Base-by-base conservation (phyloP, 1,284 basidiomycete species). In the Ceratobasidium sp. region DNA sequence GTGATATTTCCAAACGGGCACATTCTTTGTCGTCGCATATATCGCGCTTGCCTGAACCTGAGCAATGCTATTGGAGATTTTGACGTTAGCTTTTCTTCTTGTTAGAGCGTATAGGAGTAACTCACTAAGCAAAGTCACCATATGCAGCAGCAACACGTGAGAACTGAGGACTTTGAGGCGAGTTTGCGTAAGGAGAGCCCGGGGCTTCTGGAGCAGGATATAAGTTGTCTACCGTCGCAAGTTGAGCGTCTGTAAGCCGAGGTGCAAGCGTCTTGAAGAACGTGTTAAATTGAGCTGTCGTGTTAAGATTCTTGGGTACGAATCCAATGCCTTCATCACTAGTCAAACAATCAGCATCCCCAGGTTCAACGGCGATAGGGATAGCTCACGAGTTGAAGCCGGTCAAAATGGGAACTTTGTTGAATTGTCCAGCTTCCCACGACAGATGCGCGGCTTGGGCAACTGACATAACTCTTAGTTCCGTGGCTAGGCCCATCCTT, bases 61-160 rank as follows among this genome's bases (percentile, higher is more conserved):
- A 46, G 73, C 61, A 33, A 75, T 75, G 23, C 73, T 75, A 44
- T 20, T 5, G 7, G 20, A 62, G 26, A 5, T n/a, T n/a, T n/a
- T n/a, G n/a, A n/a, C 52, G 33, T 26, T 38, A 12, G 62, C 9
- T 9, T 50, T 26, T 2, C 17, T 65, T 42, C 2, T 2, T 9
- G 17, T 67, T 33, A 28, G 23, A 28, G 4, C 5, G 28, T 59
- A 20, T 7, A 28, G 15, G 13, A 20, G 3, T 48, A 57, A 57
- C 73, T 26, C 57, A 66, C 73, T 75, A 75, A 28, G 73, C 73
- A 56, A 75, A 75, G 40, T 75, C 73, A 56, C 62, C 73, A 46
- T 75, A 75, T 23, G 73, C 73, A 6, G 73, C 73, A 5, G 61
- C n/a, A 38, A 66, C 38, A 20, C 61, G 73, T 26, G 61, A 65